A percentile compares a stretch with the other conserved stretches of the same genome.
Conservation (phyloP, 257 asterid species). For the Solanum chiquidenum region DNA sequence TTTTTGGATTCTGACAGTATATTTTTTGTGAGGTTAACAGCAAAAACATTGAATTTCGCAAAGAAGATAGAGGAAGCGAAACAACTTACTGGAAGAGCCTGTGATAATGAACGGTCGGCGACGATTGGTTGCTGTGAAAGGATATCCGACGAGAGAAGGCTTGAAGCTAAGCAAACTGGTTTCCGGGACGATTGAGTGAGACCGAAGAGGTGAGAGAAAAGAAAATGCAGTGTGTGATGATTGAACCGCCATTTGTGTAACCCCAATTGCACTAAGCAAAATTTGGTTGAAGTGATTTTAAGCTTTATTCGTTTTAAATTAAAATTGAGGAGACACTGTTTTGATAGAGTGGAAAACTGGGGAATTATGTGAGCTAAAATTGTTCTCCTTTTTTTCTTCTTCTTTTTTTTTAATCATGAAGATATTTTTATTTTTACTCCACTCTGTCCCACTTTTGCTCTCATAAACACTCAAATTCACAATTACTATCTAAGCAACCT, state of each 20-base stretch:
- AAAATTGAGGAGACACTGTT: not conserved
- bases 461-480: not conserved
- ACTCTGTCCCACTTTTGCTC: not conserved
- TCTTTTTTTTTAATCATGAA: not conserved
- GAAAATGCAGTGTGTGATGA: not conserved
- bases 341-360: not conserved
- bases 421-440: not conserved
- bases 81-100: conserved; percentile 47
- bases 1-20: conserved; percentile 44
- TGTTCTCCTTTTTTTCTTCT: too few species aligned
- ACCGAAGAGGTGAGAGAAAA: conserved; percentile 8
- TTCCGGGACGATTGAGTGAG: not conserved
- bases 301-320: not conserved
- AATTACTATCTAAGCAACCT: not conserved
- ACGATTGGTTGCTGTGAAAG: conserved; percentile 14
- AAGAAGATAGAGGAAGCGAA: not conserved
- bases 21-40: not conserved
- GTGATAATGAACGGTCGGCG: conserved; percentile 32
- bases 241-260: conserved; percentile 42
- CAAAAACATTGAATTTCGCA: not conserved
- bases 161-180: conserved; percentile 10
- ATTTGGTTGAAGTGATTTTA: not conserved
- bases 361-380: not conserved
- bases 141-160: conserved; percentile 9
- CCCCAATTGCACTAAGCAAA: not conserved